Conservation (phyloP, 179 eudicot genomes). For the Sideroxylon spinosum region DNA sequence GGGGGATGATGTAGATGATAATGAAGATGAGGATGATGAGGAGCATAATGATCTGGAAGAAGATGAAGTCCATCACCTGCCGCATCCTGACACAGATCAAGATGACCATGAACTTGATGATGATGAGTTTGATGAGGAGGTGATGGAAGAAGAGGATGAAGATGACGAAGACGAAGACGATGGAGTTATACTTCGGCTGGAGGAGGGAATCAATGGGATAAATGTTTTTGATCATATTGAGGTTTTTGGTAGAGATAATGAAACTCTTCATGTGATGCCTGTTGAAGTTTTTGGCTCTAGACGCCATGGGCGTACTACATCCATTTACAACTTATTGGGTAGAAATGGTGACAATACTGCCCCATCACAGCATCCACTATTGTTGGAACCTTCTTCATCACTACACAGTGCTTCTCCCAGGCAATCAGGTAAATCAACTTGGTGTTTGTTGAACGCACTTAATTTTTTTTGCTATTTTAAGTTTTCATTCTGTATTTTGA, state of each 20-base stretch:
- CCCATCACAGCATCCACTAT: constrained; percentile 80
- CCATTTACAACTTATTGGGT: constrained; percentile 90
- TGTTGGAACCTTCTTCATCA: constrained; percentile 64
- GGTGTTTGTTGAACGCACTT: not conserved
- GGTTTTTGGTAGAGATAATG: constrained; percentile 91
- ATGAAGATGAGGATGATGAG: constrained; percentile 82
- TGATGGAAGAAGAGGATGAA: constrained; percentile 91
- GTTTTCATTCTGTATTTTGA: not conserved
- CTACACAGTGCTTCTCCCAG: constrained; percentile 42
- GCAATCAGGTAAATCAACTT: constrained; percentile 52
- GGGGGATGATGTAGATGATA: constrained; percentile 79
- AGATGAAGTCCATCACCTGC: constrained; percentile 85
- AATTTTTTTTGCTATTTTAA: too few relatives aligned
- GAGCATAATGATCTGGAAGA: constrained; percentile 81
- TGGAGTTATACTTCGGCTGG: constrained; percentile 80
- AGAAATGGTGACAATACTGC: constrained; percentile 58
- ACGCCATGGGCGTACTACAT: constrained; percentile 95
- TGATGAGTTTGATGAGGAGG: constrained; percentile 92
- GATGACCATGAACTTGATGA: constrained; percentile 96
- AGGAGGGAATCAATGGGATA: constrained; percentile 92
- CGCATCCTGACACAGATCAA: constrained; percentile 85
- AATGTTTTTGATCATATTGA: constrained; percentile 97
- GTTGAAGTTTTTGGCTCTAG: constrained; percentile 96
- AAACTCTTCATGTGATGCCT: constrained; percentile 91
- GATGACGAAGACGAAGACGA: constrained; percentile 96